A percentile compares a stretch with the other conserved stretches of the same genome.
Evolutionary conservation across 306 rosid genomes (phyloP).

Genomic region (Quercus robur): DNA sequence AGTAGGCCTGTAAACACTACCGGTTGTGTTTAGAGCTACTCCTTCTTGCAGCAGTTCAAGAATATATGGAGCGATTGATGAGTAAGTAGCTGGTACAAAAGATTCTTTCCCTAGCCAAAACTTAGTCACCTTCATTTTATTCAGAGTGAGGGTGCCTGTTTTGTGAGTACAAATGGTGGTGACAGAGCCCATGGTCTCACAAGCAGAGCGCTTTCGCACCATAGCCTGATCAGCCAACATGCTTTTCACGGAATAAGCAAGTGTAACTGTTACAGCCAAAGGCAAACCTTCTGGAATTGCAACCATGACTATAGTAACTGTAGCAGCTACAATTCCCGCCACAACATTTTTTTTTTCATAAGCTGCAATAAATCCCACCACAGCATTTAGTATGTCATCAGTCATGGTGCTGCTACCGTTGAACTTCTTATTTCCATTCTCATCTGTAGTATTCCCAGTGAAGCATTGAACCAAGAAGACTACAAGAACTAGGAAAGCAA

Average conservation of each 20-base stretch:
- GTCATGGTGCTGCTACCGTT: no score
- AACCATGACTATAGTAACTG: slow-evolving; percentile 38
- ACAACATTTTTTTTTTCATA: no score
- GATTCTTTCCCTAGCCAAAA: slow-evolving; percentile 23
- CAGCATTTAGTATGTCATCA: no score
- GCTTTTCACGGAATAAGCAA: slow-evolving; percentile 47
- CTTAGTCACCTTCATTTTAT: slow-evolving; percentile 39
- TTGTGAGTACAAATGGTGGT: slow-evolving; percentile 41
- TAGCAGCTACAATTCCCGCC: slow-evolving; percentile 25
- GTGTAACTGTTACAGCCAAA: slow-evolving; percentile 34
- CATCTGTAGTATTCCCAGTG: no score
- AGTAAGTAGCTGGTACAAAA: background rate
- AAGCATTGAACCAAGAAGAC: no score
- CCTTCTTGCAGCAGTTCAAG: slow-evolving; percentile 27
- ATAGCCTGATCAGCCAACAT: slow-evolving; percentile 45
- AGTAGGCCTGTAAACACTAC: slow-evolving; percentile 26
- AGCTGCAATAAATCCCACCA: no score
- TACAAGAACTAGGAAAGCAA: no score
- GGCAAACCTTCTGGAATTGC: slow-evolving; percentile 53
- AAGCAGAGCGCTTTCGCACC: slow-evolving; percentile 32
- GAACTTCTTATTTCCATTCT: no score
- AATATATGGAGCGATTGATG: slow-evolving; percentile 9
- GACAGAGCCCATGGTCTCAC: slow-evolving; percentile 41
- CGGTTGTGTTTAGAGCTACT: slow-evolving; percentile 39
- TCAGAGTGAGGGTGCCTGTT: slow-evolving; percentile 36